A percentile compares a stretch with the other conserved stretches of the same genome.
Evolutionary conservation across 2,329 filamentous ascomycete genomes (phyloP).

Genomic region (Aplosporella prunicola): DNA sequence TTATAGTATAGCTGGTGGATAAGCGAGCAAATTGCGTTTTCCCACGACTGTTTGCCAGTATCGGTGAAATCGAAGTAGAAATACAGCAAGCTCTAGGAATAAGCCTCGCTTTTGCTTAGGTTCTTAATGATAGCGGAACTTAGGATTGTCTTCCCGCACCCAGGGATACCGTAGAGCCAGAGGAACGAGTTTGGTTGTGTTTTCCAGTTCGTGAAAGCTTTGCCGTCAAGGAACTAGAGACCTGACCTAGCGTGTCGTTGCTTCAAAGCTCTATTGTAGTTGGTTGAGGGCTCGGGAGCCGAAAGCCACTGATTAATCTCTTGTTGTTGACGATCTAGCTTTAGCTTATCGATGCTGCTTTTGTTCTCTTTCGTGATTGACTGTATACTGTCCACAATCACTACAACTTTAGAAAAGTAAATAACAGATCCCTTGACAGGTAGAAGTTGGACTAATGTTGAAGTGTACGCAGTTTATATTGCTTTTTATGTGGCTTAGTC

Average conservation of each 20-base stretch:
- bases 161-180: neutral
- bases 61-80: conserved; percentile 27
- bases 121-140: neutral
- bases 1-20: conserved; percentile 26
- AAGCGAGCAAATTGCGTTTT: conserved; percentile 30
- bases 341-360: no score
- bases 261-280: neutral
- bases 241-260: neutral
- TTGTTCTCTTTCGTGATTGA: neutral
- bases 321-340: no score
- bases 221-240: neutral
- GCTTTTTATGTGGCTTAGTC: no score
- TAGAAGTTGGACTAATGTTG: neutral
- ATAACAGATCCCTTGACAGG: no score
- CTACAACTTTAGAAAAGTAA: no score
- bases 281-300: neutral
- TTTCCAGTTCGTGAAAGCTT: neutral
- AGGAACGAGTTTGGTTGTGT: neutral
- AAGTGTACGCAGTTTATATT: neutral
- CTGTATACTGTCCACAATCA: no score
- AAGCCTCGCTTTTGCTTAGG: neutral
- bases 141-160: conserved; percentile 2
- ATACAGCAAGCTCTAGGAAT: conserved; percentile 12
- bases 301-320: neutral
- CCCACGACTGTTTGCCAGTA: conserved; percentile 24